These are phyloP conservation scores for Metroxylon sagu DNA, from an alignment of 176 grass and related monocot species.

Conservation along the genomic window DNA sequence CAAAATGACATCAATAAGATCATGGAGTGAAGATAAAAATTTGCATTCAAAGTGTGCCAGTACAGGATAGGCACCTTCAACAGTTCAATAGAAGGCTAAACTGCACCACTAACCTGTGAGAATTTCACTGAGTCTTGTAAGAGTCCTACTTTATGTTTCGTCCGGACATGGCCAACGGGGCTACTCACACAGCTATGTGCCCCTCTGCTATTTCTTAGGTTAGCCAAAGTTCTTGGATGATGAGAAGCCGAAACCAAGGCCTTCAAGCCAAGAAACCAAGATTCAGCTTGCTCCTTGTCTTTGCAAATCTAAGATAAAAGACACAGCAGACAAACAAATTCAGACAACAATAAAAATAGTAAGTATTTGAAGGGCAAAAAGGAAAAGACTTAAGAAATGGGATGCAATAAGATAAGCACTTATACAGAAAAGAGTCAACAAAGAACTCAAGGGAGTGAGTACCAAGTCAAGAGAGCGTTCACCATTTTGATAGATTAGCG, in stretches of 20 bases:
- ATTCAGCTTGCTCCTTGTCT: slow-evolving; percentile 82
- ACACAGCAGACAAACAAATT: slow-evolving; percentile 11
- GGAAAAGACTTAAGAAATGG: too few relatives aligned
- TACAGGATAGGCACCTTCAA: not conserved
- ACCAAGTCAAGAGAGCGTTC: slow-evolving; percentile 95
- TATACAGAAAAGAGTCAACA: slow-evolving; percentile 3
- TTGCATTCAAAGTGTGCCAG: not conserved
- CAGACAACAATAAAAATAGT: slow-evolving; percentile 2
- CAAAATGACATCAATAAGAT: slow-evolving; percentile 16
- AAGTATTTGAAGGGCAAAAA: too few relatives aligned
- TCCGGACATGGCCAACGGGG: slow-evolving; percentile 60
- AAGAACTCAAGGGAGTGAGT: slow-evolving; percentile 2
- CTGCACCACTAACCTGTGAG: slow-evolving; percentile 56
- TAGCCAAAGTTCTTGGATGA: slow-evolving; percentile 49
- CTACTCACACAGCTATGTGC: slow-evolving; percentile 68
- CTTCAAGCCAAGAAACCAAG: slow-evolving; percentile 65
- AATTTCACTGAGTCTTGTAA: slow-evolving; percentile 46
- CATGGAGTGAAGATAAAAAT: not conserved
- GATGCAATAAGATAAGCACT: not conserved
- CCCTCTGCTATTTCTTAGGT: slow-evolving; percentile 43
- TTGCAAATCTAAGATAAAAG: slow-evolving; percentile 60
- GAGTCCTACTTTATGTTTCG: slow-evolving; percentile 50
- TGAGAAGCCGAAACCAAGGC: slow-evolving; percentile 40
- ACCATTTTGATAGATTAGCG: slow-evolving; percentile 68
- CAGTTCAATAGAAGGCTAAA: slow-evolving; percentile 8